Evolutionary conservation across 805 yeast genomes (phyloP), one percentile per base, ranked within the genome.

Genomic region (Starmerella cellae): DNA sequence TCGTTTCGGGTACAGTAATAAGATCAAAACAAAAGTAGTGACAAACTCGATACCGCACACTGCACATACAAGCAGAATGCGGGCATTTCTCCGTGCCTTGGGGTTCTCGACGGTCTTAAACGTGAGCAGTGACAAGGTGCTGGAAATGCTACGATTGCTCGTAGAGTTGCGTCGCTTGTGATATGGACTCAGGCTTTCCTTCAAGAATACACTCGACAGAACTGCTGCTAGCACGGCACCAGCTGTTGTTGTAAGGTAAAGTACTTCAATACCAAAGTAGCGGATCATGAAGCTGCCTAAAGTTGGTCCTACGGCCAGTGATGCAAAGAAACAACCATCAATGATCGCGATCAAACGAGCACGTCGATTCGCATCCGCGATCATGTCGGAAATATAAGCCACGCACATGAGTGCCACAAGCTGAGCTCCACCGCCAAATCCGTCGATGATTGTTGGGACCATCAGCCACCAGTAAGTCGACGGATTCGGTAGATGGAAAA

Each of bases 1-100:
- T 37, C 52, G 49, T 43, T 56, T 54, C 17, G 61, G 58, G 35
- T 55, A 59, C 18, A 58, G 46, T 21, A 56, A 22, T 27, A 53
- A 37, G 13, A 54, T 46, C 10, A 41, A 37, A 17, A 45, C 19
- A 18, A 52, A 44, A 18, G 51, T 35, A 30, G 42, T 38, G 34
- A 40, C 41, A 32, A 51, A 42, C 35, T 48, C 55, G 10, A 43
- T 39, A 31, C 52, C 55, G 14, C 51, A 27, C 11, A 51, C 18
- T 3, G 55, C 42, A 32, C 52, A 44, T 16, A 42, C 37, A 2
- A 49, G 27, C 32, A 53, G 39, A n/a, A 52, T 18, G 17, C 52
- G 46, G 5, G 55, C 57, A 29, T 49, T 53, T 33, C 51, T 47
- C 9, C 56, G 44, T n/a, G 38, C 4, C 10, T 3, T 13, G 2